Base-by-base conservation (phyloP, 768 basidiomycete genomes). In the Podaxis sp. region DNA sequence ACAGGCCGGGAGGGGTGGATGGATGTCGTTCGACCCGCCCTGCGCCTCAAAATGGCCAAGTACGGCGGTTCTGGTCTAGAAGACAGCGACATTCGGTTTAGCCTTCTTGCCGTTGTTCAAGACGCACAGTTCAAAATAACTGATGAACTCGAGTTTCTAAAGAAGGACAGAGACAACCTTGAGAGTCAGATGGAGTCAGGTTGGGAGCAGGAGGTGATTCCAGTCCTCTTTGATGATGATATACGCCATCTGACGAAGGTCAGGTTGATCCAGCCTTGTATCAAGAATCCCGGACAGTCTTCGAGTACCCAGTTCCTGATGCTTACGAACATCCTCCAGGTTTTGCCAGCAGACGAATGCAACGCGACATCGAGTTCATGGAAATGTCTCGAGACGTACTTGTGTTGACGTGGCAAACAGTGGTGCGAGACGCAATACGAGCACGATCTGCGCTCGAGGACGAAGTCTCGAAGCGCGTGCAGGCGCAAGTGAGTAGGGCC, bases 31-130 rank as follows among this genome's bases (percentile, higher is more conserved):
- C 82, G 86, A 17, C 86, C 87, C 0, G 86, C 82, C 15, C 73
- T 89, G 57, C 75, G 82, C 38, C 78, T 82, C 74, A 86, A 86
- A 69, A 88, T 88, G 86, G 77, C 80, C 65, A 81, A 82, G 64
- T 83, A 83, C 64, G 82, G 83, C 30, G 82, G 81, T 5, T 76
- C 75, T 2, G 77, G 74, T 8, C 76, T 74, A 36, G 78, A 76
- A 22, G 77, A 73, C 40, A 71, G 69, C 51, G 80, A 86, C 61
- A 86, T 87, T 59, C 78, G 82, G 11, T 87, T 86, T 71, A 86
- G 81, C 68, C 75, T 89, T 40, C 80, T 89, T 17, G 87, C 87
- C 2, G 75, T 89, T 64, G 84, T 86, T 41, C 81, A 84, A 61
- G 83, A 82, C 46, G 40, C 72, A 41, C 87, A 81, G 66, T 70